These are phyloP conservation scores for Botrytis galanthina DNA, from an alignment of 2,329 filamentous ascomycete genomes.

Conservation along the genomic window DNA sequence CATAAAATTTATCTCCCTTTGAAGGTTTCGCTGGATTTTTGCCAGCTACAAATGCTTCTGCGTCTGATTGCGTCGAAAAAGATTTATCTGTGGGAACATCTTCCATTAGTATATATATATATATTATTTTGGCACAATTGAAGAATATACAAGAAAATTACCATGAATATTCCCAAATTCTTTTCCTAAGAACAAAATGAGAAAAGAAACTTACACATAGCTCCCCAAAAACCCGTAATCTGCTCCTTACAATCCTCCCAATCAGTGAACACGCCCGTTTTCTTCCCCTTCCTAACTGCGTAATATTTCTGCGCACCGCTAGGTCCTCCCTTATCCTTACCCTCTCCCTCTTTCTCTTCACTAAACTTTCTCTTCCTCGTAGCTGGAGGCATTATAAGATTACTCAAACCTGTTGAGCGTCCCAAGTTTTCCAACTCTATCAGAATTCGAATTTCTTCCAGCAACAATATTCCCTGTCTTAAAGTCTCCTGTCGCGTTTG, in stretches of 20 bases:
- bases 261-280: constrained; percentile 59
- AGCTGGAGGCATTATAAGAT: constrained; percentile 22
- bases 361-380: constrained; percentile 35
- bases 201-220: constrained; percentile 57
- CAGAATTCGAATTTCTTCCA: neutral
- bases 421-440: neutral
- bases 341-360: constrained; percentile 15
- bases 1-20: constrained; percentile 52
- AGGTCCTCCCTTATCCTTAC: constrained; percentile 10
- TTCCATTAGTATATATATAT: neutral
- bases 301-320: constrained; percentile 47
- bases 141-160: neutral
- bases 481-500: neutral
- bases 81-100: constrained; percentile 65
- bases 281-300: constrained; percentile 56
- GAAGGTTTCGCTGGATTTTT: constrained; percentile 41
- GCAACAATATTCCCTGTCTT: neutral
- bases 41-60: constrained; percentile 72
- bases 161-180: neutral
- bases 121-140: neutral
- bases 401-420: neutral
- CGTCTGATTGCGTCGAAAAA: constrained; percentile 70
- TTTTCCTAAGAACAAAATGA: neutral
- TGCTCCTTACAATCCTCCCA: constrained; percentile 62
- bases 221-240: constrained; percentile 60